These are phyloP conservation scores for Naumovozyma baii DNA, from an alignment of 805 yeast species.

Conservation along the genomic window DNA sequence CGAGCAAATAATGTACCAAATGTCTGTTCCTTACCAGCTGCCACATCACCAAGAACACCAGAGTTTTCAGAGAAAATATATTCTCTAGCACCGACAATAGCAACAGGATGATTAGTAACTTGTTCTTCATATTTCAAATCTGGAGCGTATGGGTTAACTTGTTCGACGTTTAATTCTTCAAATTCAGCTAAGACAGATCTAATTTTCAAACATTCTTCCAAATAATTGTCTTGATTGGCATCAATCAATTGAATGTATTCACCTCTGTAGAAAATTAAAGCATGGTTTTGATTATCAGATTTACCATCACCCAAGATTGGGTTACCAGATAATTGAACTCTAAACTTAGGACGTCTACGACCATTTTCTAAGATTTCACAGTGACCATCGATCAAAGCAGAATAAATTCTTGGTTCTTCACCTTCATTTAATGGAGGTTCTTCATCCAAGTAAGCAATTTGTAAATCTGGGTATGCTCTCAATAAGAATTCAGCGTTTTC, in stretches of 20 bases:
- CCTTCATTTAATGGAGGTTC: slow-evolving; percentile 69
- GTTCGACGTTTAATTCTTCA: slow-evolving; percentile 67
- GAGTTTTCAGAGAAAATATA: slow-evolving; percentile 79
- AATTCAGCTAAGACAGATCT: slow-evolving; percentile 76
- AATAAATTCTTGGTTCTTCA: slow-evolving; percentile 62
- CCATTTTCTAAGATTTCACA: slow-evolving; percentile 66
- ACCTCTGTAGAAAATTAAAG: slow-evolving; percentile 72
- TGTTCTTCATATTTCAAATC: slow-evolving; percentile 50
- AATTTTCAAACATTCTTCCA: slow-evolving; percentile 77
- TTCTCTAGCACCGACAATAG: slow-evolving; percentile 81
- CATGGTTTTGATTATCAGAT: slow-evolving; percentile 79
- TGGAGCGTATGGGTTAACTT: slow-evolving; percentile 75
- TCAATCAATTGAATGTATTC: slow-evolving; percentile 77
- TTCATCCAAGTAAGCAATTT: slow-evolving; percentile 90
- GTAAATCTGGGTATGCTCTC: slow-evolving; percentile 76
- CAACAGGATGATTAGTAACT: slow-evolving; percentile 53
- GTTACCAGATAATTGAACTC: slow-evolving; percentile 71
- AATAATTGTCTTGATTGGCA: slow-evolving; percentile 79
- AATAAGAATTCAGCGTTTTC: slow-evolving; percentile 74
- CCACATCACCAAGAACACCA: slow-evolving; percentile 80
- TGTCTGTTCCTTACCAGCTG: slow-evolving; percentile 86
- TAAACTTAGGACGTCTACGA: slow-evolving; percentile 65
- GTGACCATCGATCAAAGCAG: slow-evolving; percentile 73
- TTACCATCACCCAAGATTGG: slow-evolving; percentile 85
- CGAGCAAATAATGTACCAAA: slow-evolving; percentile 79